Evolutionary conservation across 768 basidiomycete species (phyloP).

Genomic region (Boletus subcaerulescens): DNA sequence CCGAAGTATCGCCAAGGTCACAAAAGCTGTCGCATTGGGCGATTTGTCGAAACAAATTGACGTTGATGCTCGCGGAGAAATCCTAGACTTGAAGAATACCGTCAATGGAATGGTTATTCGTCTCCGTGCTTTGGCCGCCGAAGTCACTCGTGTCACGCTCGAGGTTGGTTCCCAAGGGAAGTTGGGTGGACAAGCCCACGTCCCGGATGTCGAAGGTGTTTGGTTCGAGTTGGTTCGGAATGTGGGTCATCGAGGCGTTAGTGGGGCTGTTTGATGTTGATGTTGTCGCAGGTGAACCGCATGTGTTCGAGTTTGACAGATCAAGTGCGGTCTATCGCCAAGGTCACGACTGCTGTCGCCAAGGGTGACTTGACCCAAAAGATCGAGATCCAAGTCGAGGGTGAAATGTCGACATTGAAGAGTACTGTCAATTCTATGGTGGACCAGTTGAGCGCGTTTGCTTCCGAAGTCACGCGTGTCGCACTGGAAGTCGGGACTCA

Average conservation of each 20-base stretch:
- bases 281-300: conserved; percentile 54
- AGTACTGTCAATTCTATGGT: conserved; percentile 93
- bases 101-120: conserved; percentile 52
- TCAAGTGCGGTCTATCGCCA: conserved; percentile 79
- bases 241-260: conserved; percentile 36
- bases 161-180: conserved; percentile 89
- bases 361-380: conserved; percentile 89
- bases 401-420: conserved; percentile 84
- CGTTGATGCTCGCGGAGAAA: conserved; percentile 88
- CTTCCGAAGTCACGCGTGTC: conserved; percentile 77
- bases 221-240: conserved; percentile 81
- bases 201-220: conserved; percentile 90
- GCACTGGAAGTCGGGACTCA: conserved; percentile 89
- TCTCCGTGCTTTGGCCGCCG: conserved; percentile 66
- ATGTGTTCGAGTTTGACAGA: conserved; percentile 82
- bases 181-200: conserved; percentile 83
- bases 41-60: conserved; percentile 90
- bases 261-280: conserved; percentile 7
- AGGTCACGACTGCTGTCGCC: conserved; percentile 87
- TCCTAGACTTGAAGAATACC: conserved; percentile 71
- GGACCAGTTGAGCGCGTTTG: conserved; percentile 83
- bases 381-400: conserved; percentile 86
- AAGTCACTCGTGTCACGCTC: conserved; percentile 80
- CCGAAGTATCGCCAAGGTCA: conserved; percentile 58
- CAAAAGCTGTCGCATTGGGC: conserved; percentile 79